These are phyloP conservation scores for Phytopythium aichiense DNA, from an alignment of 352 stramenopile genomes.

Conservation along the genomic window DNA sequence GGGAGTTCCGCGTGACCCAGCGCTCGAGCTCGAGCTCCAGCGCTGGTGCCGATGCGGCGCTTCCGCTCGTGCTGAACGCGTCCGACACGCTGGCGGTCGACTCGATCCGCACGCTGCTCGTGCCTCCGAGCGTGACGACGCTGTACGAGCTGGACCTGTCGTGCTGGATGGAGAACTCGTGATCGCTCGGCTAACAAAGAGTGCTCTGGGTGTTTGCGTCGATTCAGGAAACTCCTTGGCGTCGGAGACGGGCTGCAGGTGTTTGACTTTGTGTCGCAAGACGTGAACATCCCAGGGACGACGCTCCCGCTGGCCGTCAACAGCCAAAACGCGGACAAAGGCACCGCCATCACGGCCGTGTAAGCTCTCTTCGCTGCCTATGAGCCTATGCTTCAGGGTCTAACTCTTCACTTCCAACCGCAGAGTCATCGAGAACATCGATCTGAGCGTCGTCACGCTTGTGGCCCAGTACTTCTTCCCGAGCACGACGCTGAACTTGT, in stretches of 20 bases:
- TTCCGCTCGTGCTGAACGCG: constrained; percentile 10
- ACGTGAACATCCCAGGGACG: constrained; percentile 17
- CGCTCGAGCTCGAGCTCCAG: background rate
- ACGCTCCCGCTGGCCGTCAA: constrained; percentile 20
- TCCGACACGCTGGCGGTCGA: constrained; percentile 20
- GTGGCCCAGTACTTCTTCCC: too few species aligned
- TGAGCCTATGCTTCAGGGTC: too few species aligned
- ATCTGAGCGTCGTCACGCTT: too few species aligned
- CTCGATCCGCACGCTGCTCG: constrained; percentile 22
- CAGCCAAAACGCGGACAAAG: constrained; percentile 1
- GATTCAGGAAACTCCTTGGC: constrained; percentile 20
- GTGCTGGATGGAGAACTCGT: too few species aligned
- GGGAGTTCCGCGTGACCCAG: constrained; percentile 20
- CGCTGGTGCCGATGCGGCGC: too few species aligned
- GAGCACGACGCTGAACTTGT: constrained; percentile 32
- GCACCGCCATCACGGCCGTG: constrained; percentile 21
- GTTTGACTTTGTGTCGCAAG: constrained; percentile 21
- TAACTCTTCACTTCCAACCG: too few species aligned
- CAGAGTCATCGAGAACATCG: too few species aligned
- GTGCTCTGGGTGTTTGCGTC: too few species aligned
- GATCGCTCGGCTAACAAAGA: too few species aligned
- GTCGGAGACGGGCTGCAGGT: constrained; percentile 14
- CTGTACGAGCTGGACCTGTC: too few species aligned
- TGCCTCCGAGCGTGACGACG: constrained; percentile 19
- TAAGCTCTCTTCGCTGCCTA: too few species aligned